These are phyloP conservation scores for Epichloe festucae DNA, from an alignment of 2,329 filamentous ascomycete species.

Conservation along the genomic window DNA sequence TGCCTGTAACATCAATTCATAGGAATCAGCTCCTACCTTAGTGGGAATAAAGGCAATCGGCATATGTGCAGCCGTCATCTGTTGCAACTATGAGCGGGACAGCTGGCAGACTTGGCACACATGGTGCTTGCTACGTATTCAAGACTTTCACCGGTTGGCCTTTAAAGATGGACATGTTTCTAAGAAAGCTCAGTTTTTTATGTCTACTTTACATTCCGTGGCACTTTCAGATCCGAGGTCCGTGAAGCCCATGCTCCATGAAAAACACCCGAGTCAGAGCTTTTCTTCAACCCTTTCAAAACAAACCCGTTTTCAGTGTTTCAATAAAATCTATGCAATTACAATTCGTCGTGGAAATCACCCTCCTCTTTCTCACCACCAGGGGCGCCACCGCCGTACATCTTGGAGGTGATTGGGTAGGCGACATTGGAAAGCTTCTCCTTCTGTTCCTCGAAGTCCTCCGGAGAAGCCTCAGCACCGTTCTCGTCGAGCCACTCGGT, in stretches of 20 bases:
- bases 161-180: not conserved
- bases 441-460: conserved; percentile 99
- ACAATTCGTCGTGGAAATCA: conserved; percentile 67
- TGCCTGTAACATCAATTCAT: too few relatives aligned
- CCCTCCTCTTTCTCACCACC: conserved; percentile 54
- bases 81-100: too few relatives aligned
- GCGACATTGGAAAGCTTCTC: conserved; percentile 96
- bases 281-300: conserved; percentile 3
- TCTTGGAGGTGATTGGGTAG: conserved; percentile 98
- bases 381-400: conserved; percentile 58
- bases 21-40: too few relatives aligned
- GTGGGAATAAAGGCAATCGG: too few relatives aligned
- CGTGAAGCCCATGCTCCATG: conserved; percentile 11
- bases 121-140: not conserved
- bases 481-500: conserved; percentile 97
- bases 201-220: conserved; percentile 19
- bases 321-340: conserved; percentile 30
- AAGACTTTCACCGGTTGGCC: not conserved
- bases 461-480: conserved; percentile 65
- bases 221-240: conserved; percentile 8
- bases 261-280: conserved; percentile 14
- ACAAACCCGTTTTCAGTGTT: not conserved
- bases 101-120: too few relatives aligned
- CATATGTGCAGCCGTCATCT: too few relatives aligned
- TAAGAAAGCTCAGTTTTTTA: conserved; percentile 5